A percentile compares a stretch with the other conserved stretches of the same genome.
Evolutionary conservation across 371 early-diverging fungal species (phyloP).

Genomic region (Encephalitozoon cuniculi): DNA sequence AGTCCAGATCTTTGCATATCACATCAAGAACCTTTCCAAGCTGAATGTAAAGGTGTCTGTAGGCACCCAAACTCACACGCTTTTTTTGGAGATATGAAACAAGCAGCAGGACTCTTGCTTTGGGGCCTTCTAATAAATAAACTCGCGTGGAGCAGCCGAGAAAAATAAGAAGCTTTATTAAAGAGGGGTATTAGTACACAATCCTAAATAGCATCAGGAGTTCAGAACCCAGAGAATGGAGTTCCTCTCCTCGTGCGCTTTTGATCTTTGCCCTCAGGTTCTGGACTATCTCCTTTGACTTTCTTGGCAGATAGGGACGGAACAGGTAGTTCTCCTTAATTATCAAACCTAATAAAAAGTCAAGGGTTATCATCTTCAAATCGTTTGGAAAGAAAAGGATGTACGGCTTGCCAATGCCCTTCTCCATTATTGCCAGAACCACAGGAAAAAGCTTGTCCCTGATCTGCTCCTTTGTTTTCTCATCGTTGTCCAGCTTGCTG

Average conservation of each 20-base stretch:
- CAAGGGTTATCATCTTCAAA: neutral
- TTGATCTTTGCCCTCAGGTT: neutral
- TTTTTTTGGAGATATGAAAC: neutral
- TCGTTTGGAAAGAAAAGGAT: neutral
- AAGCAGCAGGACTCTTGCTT: neutral
- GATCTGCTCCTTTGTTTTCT: neutral
- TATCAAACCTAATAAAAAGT: neutral
- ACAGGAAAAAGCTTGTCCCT: neutral
- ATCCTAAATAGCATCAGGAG: slow-evolving; percentile 1
- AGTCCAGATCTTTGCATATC: neutral
- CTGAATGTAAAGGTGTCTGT: neutral
- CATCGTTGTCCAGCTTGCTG: neutral
- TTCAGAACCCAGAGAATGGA: neutral
- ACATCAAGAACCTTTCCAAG: neutral
- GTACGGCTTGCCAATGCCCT: neutral
- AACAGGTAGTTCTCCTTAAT: slow-evolving; percentile 2
- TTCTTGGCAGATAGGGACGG: neutral
- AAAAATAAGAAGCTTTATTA: neutral
- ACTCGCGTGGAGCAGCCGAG: neutral
- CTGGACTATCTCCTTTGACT: neutral
- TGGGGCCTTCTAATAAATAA: neutral
- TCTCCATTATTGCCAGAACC: neutral
- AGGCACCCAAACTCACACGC: neutral
- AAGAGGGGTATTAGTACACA: neutral
- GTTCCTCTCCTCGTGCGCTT: neutral